Base-by-base conservation (phyloP, 495 filamentous ascomycete species). In the Penicillium turbatum region DNA sequence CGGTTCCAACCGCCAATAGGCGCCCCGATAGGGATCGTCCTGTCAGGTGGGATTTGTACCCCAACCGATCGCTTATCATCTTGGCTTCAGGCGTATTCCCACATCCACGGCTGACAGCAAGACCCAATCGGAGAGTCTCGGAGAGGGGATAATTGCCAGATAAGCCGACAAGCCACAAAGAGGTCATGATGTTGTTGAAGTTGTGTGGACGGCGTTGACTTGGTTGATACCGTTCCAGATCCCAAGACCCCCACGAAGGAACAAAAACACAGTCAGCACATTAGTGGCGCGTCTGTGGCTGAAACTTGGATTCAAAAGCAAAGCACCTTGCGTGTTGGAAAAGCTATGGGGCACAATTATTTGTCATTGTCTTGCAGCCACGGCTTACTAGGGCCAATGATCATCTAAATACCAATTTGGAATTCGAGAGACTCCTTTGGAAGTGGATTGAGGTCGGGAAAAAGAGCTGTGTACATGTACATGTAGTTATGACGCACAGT, bases 281-380 rank as follows among this genome's bases (percentile, higher is more conserved):
- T 30, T 42, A 19, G 34, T 47, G 56, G 10, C 40, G 54, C 21
- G 21, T 24, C 21, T 6, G 47, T 30, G 21, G 54, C 34, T 53
- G 34, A 27, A 29, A 32, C n/a, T n/a, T n/a, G 6, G 16, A 6
- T 16, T n/a, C 15, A 12, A 45, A 7, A 45, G 5, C 11, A 6
- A 19, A 16, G 13, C 15, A 34, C 34, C 39, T 41, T 47, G 19
- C 30, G 38, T 36, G 42, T 24, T 24, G 21, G 21, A 24, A 46
- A 30, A 38, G 26, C 44, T 39, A 7, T 54, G 44, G 52, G 52
- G 44, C 24, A 47, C 16, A 24, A 36, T 35, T 35, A 55, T 54
- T 54, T 54, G 51, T 54, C 51, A 54, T 48, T 16, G 31, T 1
- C 41, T 26, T 54, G 51, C 51, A 54, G 29, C 32, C n/a, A 7